Evolutionary conservation across 371 early-diverging fungal species (phyloP).

Genomic region (Gilbertella persicaria): DNA sequence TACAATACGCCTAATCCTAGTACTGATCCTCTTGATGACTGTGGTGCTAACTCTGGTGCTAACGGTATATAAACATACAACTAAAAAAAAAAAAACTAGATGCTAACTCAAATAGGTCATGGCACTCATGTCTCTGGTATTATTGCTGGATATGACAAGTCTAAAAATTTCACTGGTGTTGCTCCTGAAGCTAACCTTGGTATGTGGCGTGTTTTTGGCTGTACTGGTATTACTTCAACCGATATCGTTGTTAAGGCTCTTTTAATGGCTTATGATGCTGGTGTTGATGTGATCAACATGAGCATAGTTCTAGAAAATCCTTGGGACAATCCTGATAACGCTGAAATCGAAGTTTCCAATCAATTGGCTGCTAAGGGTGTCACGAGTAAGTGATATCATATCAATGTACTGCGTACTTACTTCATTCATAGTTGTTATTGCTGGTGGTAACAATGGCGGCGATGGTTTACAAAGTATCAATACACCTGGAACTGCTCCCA

Average conservation of each 20-base stretch:
- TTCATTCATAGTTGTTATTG: conserved; percentile 11
- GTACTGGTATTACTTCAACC: conserved; percentile 35
- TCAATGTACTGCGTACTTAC: neutral
- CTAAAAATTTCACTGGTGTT: conserved; percentile 54
- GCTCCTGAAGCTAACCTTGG: conserved; percentile 66
- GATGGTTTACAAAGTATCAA: neutral
- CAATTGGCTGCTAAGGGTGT: conserved; percentile 24
- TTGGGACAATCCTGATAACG: conserved; percentile 40
- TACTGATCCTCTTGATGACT: conserved; percentile 15
- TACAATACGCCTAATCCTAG: conserved; percentile 18
- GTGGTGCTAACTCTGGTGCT: conserved; percentile 6
- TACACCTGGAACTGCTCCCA: too few species aligned
- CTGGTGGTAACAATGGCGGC: neutral
- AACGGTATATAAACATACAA: neutral
- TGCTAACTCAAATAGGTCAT: conserved; percentile 36
- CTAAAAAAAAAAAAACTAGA: neutral
- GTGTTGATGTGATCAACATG: conserved; percentile 64
- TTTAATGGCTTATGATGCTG: conserved; percentile 53
- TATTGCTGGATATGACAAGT: conserved; percentile 58
- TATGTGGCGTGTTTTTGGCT: conserved; percentile 60
- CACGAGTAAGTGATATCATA: neutral
- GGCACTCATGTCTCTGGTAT: conserved; percentile 73
- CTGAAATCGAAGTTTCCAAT: neutral
- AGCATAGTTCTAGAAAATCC: conserved; percentile 55
- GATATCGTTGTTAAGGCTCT: conserved; percentile 64